Percentiles rank a stretch among this genome's conserved stretches.
Evolutionary conservation across 1,284 basidiomycete genomes (phyloP).

Genomic region (Rhizoctonia solani): DNA sequence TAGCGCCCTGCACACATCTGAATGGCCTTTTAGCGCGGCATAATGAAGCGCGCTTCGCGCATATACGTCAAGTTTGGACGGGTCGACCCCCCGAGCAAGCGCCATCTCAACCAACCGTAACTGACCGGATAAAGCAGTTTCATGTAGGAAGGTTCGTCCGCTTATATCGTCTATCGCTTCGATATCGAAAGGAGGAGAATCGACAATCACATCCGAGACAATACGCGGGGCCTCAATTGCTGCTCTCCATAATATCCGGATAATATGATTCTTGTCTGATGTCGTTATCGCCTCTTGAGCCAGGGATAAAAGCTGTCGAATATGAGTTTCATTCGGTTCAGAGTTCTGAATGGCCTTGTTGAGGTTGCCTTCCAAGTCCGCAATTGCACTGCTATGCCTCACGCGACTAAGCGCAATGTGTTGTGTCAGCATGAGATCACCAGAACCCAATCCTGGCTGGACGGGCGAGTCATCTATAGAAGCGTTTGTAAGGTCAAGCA

Average conservation of each 20-base stretch:
- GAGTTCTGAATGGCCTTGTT: slow-evolving; percentile 65
- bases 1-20: slow-evolving; percentile 74
- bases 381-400: slow-evolving; percentile 70
- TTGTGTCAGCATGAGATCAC: slow-evolving; percentile 64
- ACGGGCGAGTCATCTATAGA: slow-evolving; percentile 42
- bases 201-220: slow-evolving; percentile 74
- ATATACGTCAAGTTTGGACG: slow-evolving; percentile 80
- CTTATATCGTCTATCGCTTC: slow-evolving; percentile 96
- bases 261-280: slow-evolving; percentile 65
- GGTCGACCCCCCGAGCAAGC: slow-evolving; percentile 70
- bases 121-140: slow-evolving; percentile 85
- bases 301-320: slow-evolving; percentile 71
- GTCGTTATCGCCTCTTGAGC: slow-evolving; percentile 61
- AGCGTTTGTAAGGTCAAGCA: slow-evolving; percentile 88
- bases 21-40: slow-evolving; percentile 91
- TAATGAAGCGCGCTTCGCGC: slow-evolving; percentile 95
- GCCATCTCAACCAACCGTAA: slow-evolving; percentile 83
- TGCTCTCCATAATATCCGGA: slow-evolving; percentile 89
- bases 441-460: slow-evolving; percentile 38
- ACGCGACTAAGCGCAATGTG: slow-evolving; percentile 69
- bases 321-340: slow-evolving; percentile 59
- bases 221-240: slow-evolving; percentile 77
- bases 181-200: slow-evolving; percentile 83
- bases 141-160: slow-evolving; percentile 92
- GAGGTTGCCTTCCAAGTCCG: slow-evolving; percentile 85